Conservation (phyloP, 2,329 filamentous ascomycete species). For the Ophiocordyceps sinensis region DNA sequence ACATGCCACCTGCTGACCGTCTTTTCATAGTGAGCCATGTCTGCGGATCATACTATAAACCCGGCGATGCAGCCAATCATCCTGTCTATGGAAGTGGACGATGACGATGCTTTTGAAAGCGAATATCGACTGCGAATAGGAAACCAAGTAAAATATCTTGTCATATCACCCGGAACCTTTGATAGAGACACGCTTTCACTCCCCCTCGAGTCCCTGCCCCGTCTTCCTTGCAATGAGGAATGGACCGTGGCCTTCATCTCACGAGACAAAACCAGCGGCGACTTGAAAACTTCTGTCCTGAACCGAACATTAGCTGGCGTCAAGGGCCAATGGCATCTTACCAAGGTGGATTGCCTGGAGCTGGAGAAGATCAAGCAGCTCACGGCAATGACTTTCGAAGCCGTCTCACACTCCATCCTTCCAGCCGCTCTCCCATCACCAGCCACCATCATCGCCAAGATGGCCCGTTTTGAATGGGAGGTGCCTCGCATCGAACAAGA, state of each 20-base stretch:
- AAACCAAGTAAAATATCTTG: slow-evolving; percentile 12
- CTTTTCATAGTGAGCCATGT: slow-evolving; percentile 3
- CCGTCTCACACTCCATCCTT: slow-evolving; percentile 7
- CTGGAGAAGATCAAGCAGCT: slow-evolving; percentile 12
- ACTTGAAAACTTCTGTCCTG: slow-evolving; percentile 11
- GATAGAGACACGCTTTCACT: slow-evolving; percentile 11
- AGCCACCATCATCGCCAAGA: slow-evolving; percentile 12
- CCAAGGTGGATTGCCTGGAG: slow-evolving; percentile 10
- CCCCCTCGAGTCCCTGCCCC: slow-evolving; percentile 10
- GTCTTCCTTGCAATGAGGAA: slow-evolving; percentile 10
- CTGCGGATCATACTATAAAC: slow-evolving; percentile 6
- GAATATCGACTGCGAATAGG: slow-evolving; percentile 10
- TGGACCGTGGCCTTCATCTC: slow-evolving; percentile 12
- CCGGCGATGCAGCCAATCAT: slow-evolving; percentile 6
- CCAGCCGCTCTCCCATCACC: slow-evolving; percentile 4
- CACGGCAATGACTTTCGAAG: slow-evolving; percentile 12
- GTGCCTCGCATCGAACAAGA: slow-evolving; percentile 17
- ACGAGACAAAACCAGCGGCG: slow-evolving; percentile 9
- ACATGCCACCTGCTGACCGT: slow-evolving; percentile 1
- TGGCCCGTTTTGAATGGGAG: slow-evolving; percentile 19
- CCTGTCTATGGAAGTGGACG: slow-evolving; percentile 8
- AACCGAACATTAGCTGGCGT: slow-evolving; percentile 11
- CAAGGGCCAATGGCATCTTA: slow-evolving; percentile 12
- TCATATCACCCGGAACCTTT: slow-evolving; percentile 11
- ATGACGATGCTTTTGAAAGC: slow-evolving; percentile 8